phyloP scores from a whole-genome alignment of 345 rosid species.

The Iberis pinnata region DNA sequence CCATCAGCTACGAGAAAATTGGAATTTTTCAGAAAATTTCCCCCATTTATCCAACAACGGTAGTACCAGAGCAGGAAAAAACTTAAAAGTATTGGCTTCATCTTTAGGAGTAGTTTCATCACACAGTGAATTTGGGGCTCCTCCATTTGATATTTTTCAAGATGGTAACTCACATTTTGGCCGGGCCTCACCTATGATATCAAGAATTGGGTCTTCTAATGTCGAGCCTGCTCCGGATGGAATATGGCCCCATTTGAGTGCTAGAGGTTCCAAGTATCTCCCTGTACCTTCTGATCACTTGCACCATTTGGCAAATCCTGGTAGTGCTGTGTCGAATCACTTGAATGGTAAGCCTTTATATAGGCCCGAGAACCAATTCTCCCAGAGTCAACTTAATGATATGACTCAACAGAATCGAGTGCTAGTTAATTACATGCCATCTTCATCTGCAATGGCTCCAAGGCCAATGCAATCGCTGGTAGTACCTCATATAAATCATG shows the following conservation, averaged over 20 bases:
- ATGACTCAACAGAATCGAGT: constrained; percentile 48
- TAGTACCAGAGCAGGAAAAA: constrained; percentile 39
- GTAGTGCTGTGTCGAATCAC: constrained; percentile 35
- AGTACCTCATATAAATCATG: constrained; percentile 34
- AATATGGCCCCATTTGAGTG: constrained; percentile 51
- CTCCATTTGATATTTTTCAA: constrained; percentile 36
- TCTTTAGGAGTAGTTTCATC: constrained; percentile 39
- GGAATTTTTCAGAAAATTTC: constrained; percentile 37
- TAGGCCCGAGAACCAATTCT: constrained; percentile 46
- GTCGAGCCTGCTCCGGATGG: constrained; percentile 37
- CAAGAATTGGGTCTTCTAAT: constrained; percentile 44
- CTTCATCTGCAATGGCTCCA: constrained; percentile 36
- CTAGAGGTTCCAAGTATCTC: constrained; percentile 46
- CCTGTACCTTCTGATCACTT: constrained; percentile 39
- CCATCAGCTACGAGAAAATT: constrained; percentile 39
- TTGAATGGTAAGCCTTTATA: constrained; percentile 40
- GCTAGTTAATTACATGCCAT: constrained; percentile 37
- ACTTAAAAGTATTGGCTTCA: constrained; percentile 40
- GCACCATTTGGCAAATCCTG: constrained; percentile 43
- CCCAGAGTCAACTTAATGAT: constrained; percentile 40
- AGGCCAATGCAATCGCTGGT: constrained; percentile 40
- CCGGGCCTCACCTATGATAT: constrained; percentile 31
- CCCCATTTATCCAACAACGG: constrained; percentile 38
- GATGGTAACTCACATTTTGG: constrained; percentile 39
- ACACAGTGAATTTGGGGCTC: constrained; percentile 36